Evolutionary conservation across 805 yeast species (phyloP).

Genomic region (Candida maltosa): DNA sequence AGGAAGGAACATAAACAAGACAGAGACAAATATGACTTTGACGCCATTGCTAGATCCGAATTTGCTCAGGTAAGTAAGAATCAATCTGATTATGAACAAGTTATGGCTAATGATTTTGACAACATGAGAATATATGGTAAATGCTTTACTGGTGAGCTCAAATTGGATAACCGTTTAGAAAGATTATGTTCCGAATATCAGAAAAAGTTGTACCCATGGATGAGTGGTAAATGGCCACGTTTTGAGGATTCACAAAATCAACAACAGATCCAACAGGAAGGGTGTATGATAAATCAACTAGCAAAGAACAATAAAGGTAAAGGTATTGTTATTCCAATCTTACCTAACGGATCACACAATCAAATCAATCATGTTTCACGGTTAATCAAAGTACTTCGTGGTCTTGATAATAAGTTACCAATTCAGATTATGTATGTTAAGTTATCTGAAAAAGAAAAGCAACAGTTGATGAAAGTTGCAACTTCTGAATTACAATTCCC

Average conservation of each 20-base stretch:
- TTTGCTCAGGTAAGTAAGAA: not conserved
- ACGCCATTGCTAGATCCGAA: not conserved
- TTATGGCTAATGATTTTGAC: conserved; percentile 14
- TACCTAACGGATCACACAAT: conserved; percentile 12
- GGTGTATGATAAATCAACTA: conserved; percentile 14
- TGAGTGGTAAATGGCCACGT: conserved; percentile 21
- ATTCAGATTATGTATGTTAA: conserved; percentile 21
- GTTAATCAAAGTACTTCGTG: conserved; percentile 22
- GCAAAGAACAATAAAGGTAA: conserved; percentile 15
- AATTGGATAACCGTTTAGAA: conserved; percentile 9
- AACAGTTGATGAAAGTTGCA: conserved; percentile 11
- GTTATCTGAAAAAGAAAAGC: conserved; percentile 11
- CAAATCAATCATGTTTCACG: conserved; percentile 18
- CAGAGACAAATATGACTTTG: not conserved
- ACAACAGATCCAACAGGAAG: conserved; percentile 4
- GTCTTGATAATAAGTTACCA: conserved; percentile 24
- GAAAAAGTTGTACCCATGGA: conserved; percentile 25
- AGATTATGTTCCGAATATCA: conserved; percentile 8
- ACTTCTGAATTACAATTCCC: conserved; percentile 15
- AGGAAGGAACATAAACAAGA: conserved; percentile 10
- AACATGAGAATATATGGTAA: conserved; percentile 25
- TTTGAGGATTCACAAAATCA: conserved; percentile 16
- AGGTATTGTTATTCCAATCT: conserved; percentile 31
- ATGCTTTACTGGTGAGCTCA: conserved; percentile 16
- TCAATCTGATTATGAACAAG: conserved; percentile 11